These are phyloP conservation scores for Lentinula sp. DNA, from an alignment of 768 basidiomycete species.

Conservation along the genomic window DNA sequence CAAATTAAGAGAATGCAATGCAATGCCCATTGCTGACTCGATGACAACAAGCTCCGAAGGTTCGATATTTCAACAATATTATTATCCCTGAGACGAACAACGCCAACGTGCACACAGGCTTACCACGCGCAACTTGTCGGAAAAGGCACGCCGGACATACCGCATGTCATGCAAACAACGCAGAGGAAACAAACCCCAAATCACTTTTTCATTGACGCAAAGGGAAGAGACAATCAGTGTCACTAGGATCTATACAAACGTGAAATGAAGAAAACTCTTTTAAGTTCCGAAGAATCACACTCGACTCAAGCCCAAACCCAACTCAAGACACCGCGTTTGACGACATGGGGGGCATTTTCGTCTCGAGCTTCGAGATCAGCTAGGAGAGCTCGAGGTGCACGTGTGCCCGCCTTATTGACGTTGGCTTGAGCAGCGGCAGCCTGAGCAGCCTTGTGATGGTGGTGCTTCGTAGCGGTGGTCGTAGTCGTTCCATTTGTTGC, in stretches of 20 bases:
- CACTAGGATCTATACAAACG: background rate
- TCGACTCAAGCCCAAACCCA: slow-evolving; percentile 2
- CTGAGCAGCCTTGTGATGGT: background rate
- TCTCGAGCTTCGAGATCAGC: slow-evolving; percentile 20
- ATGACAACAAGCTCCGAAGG: background rate
- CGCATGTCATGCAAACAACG: too few species aligned
- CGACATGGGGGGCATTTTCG: slow-evolving; percentile 4
- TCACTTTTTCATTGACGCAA: slow-evolving; percentile 4
- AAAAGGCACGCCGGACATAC: background rate
- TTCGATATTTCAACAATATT: background rate
- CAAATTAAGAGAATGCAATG: background rate
- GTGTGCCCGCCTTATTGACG: slow-evolving; percentile 19
- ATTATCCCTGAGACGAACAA: background rate
- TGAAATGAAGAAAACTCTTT: background rate
- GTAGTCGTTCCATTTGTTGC: background rate
- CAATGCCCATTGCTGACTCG: background rate
- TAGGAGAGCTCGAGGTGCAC: slow-evolving; percentile 30
- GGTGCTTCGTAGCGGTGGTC: slow-evolving; percentile 1
- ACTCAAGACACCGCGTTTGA: background rate
- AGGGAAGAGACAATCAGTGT: background rate
- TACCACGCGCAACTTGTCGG: background rate
- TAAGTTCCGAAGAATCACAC: background rate
- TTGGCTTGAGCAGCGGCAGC: background rate
- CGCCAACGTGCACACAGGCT: background rate
- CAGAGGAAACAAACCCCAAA: background rate